Conservation (phyloP, 1,284 basidiomycete species). For the Quambalaria eucalypti region DNA sequence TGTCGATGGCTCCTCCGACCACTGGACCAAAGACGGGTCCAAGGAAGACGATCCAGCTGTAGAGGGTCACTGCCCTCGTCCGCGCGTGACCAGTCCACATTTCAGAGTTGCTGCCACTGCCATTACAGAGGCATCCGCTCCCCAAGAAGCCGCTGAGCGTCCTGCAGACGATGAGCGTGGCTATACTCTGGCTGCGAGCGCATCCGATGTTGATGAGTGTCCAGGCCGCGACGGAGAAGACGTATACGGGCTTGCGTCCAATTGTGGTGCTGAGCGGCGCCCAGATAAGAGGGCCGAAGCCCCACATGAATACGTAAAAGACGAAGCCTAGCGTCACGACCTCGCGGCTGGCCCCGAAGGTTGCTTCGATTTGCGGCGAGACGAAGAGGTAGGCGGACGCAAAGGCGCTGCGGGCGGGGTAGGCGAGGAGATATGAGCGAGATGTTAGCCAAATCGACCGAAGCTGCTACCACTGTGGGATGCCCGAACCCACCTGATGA, state of each 20-base stretch:
- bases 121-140: background rate
- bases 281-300: background rate
- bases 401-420: too few species aligned
- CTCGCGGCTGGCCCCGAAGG: background rate
- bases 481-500: background rate
- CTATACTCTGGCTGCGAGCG: background rate
- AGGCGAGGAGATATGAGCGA: background rate
- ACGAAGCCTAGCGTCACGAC: background rate
- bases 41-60: background rate
- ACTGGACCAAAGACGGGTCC: background rate
- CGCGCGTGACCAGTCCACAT: constrained; percentile 3
- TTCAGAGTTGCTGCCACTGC: background rate
- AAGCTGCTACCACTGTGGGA: too few species aligned
- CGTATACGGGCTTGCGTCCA: background rate
- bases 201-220: background rate
- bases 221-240: background rate
- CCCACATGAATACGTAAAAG: background rate
- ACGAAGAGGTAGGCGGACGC: background rate
- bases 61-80: background rate
- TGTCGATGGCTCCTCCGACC: background rate
- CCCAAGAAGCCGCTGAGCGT: background rate
- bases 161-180: background rate
- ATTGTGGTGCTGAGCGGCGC: background rate
- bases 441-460: background rate
- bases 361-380: background rate